These are phyloP conservation scores for Achaetomium macrosporum DNA, from an alignment of 2,329 filamentous ascomycete species.

Conservation along the genomic window DNA sequence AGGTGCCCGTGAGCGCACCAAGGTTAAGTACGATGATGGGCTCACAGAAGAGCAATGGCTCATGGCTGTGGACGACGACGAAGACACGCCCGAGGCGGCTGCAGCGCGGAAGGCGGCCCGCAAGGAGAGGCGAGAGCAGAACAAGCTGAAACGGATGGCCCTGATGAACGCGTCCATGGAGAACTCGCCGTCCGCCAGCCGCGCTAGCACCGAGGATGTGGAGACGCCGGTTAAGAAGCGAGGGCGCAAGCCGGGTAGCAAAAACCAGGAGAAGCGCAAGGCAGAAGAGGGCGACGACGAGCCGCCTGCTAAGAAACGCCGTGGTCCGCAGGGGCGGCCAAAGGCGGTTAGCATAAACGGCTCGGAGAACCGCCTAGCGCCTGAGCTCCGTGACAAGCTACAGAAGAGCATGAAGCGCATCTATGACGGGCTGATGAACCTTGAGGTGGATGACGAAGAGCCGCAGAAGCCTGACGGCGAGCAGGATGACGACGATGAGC, in stretches of 20 bases:
- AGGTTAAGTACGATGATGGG: slow-evolving; percentile 93
- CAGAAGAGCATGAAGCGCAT: slow-evolving; percentile 73
- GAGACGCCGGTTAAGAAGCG: slow-evolving; percentile 74
- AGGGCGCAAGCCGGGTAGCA: slow-evolving; percentile 69
- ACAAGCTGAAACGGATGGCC: slow-evolving; percentile 59
- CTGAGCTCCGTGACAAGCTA: slow-evolving; percentile 67
- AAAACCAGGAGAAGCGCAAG: slow-evolving; percentile 77
- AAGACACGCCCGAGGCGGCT: slow-evolving; percentile 88
- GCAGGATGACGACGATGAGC: slow-evolving; percentile 50
- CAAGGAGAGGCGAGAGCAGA: slow-evolving; percentile 71
- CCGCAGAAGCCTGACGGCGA: slow-evolving; percentile 42
- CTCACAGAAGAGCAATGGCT: slow-evolving; percentile 99
- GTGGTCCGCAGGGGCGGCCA: slow-evolving; percentile 62
- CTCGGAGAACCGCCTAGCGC: slow-evolving; percentile 53
- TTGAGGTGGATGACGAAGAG: slow-evolving; percentile 71
- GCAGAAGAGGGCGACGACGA: slow-evolving; percentile 72
- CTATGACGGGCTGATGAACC: slow-evolving; percentile 72
- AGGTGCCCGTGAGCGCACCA: slow-evolving; percentile 88
- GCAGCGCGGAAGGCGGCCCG: slow-evolving; percentile 84
- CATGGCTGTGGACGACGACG: slow-evolving; percentile 94
- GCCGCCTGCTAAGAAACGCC: slow-evolving; percentile 71
- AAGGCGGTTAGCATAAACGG: slow-evolving; percentile 48
- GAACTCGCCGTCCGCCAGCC: slow-evolving; percentile 72
- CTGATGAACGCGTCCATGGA: slow-evolving; percentile 37
- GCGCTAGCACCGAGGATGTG: slow-evolving; percentile 76